A percentile compares a stretch with the other conserved stretches of the same genome.
phyloP scores from a whole-genome alignment of 1,284 basidiomycete species.

The Ustanciosporium gigantosporum region DNA sequence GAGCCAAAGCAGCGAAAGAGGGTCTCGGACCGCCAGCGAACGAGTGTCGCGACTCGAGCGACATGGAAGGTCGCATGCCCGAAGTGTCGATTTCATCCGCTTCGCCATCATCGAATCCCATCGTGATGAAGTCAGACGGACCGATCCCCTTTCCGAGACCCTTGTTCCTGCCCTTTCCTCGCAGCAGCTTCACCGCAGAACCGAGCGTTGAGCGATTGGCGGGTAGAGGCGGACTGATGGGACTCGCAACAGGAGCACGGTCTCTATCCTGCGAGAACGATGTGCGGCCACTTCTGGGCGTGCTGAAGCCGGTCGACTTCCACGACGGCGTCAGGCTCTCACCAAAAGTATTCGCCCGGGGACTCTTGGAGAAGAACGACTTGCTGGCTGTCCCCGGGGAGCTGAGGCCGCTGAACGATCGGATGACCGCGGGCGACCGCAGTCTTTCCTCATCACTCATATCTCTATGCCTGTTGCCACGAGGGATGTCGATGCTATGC shows the following conservation, averaged over 20 bases:
- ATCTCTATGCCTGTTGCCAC: too few relatives aligned
- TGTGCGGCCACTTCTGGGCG: constrained; percentile 8
- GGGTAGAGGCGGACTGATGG: constrained; percentile 22
- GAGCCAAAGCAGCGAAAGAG: constrained; percentile 3
- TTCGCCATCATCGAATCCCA: constrained; percentile 5
- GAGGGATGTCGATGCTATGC: too few relatives aligned
- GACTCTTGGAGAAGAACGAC: constrained; percentile 7
- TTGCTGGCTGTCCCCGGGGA: constrained; percentile 1
- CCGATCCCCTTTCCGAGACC: constrained; percentile 17
- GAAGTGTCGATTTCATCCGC: background rate
- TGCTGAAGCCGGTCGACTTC: constrained; percentile 14
- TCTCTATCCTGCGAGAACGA: constrained; percentile 38
- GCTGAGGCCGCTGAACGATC: too few relatives aligned
- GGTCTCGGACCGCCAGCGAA: constrained; percentile 10
- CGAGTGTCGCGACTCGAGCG: constrained; percentile 13
- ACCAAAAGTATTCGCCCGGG: constrained; percentile 4
- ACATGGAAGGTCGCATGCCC: constrained; percentile 15
- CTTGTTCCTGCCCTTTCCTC: constrained; percentile 11
- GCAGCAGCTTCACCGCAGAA: constrained; percentile 15
- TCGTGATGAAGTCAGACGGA: constrained; percentile 8
- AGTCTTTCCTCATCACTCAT: too few relatives aligned
- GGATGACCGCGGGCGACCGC: too few relatives aligned
- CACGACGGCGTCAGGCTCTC: constrained; percentile 23
- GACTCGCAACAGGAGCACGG: constrained; percentile 27
- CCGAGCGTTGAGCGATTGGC: constrained; percentile 4